Evolutionary conservation across 306 rosid species (phyloP).

Genomic region (Cercis canadensis): DNA sequence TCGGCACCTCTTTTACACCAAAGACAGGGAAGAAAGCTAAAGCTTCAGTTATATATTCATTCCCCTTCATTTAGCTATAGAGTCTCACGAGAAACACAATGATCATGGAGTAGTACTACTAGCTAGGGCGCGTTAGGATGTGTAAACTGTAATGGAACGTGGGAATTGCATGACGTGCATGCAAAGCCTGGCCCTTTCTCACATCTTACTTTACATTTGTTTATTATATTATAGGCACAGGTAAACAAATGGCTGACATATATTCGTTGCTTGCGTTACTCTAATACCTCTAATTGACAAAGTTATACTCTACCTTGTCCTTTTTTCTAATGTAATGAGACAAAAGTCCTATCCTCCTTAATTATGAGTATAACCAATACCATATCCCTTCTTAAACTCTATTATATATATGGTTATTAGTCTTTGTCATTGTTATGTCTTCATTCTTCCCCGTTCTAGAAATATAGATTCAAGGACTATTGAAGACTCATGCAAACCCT

Average conservation of each 20-base stretch:
- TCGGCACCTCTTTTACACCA: constrained; percentile 44
- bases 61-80: constrained; percentile 34
- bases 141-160: constrained; percentile 38
- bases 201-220: constrained; percentile 36
- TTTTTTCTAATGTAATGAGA: constrained; percentile 52
- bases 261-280: constrained; percentile 88
- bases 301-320: constrained; percentile 45
- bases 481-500: constrained; percentile 35
- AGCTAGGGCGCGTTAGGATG: neutral
- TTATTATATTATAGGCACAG: constrained; percentile 14
- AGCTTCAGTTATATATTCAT: constrained; percentile 40
- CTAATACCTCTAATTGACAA: constrained; percentile 55
- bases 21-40: constrained; percentile 36
- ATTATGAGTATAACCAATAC: neutral
- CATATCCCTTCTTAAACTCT: constrained; percentile 39
- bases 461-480: constrained; percentile 47
- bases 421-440: constrained; percentile 27
- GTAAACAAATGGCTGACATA: constrained; percentile 51
- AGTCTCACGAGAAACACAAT: constrained; percentile 27
- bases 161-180: constrained; percentile 71
- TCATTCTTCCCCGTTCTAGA: constrained; percentile 40
- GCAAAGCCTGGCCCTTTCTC: constrained; percentile 54
- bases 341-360: constrained; percentile 64
- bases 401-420: constrained; percentile 1
- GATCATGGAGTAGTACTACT: constrained; percentile 8